phyloP scores from a whole-genome alignment of 805 yeast species.

The Hanseniaspora meyeri region DNA sequence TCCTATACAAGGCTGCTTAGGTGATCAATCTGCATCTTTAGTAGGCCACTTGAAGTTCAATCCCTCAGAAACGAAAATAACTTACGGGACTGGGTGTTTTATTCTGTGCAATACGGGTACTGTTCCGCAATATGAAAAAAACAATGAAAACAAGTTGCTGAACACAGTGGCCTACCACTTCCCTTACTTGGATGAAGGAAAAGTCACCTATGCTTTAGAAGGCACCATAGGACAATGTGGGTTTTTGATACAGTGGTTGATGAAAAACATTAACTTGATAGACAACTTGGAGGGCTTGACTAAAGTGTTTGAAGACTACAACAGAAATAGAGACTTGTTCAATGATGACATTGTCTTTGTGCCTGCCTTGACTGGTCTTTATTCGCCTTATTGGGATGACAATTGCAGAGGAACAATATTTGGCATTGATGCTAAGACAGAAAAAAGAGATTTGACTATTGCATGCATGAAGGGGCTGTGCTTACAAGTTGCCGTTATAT shows the following conservation, averaged over 20 bases:
- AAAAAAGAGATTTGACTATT: conserved; percentile 81
- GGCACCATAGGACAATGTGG: conserved; percentile 97
- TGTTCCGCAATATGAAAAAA: conserved; percentile 35
- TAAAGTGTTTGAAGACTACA: conserved; percentile 69
- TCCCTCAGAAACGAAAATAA: conserved; percentile 81
- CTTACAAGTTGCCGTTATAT: conserved; percentile 81
- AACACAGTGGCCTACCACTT: conserved; percentile 89
- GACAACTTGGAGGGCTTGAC: conserved; percentile 87
- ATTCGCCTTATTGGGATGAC: conserved; percentile 93
- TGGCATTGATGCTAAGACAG: conserved; percentile 86
- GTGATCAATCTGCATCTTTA: conserved; percentile 87
- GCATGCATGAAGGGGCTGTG: conserved; percentile 94
- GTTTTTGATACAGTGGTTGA: conserved; percentile 82
- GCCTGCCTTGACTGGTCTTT: conserved; percentile 87
- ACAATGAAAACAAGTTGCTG: conserved; percentile 51
- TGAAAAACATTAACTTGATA: conserved; percentile 77
- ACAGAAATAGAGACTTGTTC: conserved; percentile 68
- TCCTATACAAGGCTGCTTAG: conserved; percentile 81
- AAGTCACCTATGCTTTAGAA: conserved; percentile 73
- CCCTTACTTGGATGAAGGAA: conserved; percentile 41
- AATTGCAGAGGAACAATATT: conserved; percentile 85
- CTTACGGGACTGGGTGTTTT: conserved; percentile 95
- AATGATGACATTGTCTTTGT: conserved; percentile 83
- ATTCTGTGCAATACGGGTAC: conserved; percentile 77
- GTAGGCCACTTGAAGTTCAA: conserved; percentile 84